These are phyloP conservation scores for Globisporangium radiosum DNA, from an alignment of 352 stramenopile species.

Conservation along the genomic window DNA sequence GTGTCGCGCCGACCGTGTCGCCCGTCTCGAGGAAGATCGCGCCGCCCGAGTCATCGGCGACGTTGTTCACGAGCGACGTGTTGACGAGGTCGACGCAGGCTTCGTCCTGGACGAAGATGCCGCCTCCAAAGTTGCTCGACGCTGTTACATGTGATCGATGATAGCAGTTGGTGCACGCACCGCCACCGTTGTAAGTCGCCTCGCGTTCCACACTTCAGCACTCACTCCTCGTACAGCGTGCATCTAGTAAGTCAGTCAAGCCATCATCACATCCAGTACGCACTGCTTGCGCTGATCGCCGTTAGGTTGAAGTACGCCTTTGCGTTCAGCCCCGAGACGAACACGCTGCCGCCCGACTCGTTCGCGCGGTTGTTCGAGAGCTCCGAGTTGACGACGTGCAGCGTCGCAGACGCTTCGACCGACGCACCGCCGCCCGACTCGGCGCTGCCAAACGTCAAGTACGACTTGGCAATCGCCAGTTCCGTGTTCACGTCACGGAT, in stretches of 20 bases:
- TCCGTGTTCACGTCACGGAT: conserved; percentile 16
- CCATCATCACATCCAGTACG: neutral
- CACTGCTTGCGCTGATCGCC: conserved; percentile 33
- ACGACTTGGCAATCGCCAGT: conserved; percentile 16
- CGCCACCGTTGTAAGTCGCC: too few species aligned
- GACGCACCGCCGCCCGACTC: conserved; percentile 41
- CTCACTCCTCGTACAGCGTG: too few species aligned
- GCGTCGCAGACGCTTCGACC: conserved; percentile 17
- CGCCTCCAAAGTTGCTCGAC: conserved; percentile 42
- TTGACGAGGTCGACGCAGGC: conserved; percentile 13
- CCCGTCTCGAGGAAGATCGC: conserved; percentile 52
- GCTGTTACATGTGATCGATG: conserved; percentile 10
- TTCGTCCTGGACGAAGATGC: conserved; percentile 36
- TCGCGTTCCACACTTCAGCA: too few species aligned
- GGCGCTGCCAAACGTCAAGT: conserved; percentile 30
- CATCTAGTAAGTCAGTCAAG: neutral
- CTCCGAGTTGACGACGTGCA: conserved; percentile 17
- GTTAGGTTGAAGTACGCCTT: conserved; percentile 21
- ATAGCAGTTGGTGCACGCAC: too few species aligned
- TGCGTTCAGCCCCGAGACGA: conserved; percentile 18
- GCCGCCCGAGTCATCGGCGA: conserved; percentile 51
- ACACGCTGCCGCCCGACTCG: conserved; percentile 44
- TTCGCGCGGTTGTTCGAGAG: conserved; percentile 33
- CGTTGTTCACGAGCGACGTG: conserved; percentile 34
- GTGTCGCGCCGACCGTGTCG: conserved; percentile 23